Percentiles rank a stretch among this genome's conserved stretches.
Conservation (phyloP, 805 yeast genomes). For the Yamadazyma takamatsuzukensis region DNA sequence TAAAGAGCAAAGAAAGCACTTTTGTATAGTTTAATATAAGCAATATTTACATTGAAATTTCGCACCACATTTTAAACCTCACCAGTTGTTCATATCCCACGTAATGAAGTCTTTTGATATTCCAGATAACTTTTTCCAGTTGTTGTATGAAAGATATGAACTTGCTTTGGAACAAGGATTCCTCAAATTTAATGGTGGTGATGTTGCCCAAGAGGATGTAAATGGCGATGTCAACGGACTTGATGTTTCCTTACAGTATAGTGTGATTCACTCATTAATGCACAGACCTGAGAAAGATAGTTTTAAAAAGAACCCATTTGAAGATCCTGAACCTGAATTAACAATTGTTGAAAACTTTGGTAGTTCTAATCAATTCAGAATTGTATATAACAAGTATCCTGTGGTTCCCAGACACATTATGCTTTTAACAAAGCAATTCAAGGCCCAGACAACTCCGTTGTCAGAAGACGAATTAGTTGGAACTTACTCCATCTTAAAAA, state of each 20-base stretch:
- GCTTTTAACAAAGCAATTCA: conserved; percentile 71
- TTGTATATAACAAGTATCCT: conserved; percentile 85
- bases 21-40: conserved; percentile 1
- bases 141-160: conserved; percentile 39
- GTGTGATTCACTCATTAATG: conserved; percentile 30
- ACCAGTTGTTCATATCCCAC: no score
- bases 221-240: conserved; percentile 15
- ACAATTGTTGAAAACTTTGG: conserved; percentile 55
- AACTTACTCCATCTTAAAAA: conserved; percentile 51
- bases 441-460: conserved; percentile 68
- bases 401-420: conserved; percentile 76
- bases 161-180: conserved; percentile 45
- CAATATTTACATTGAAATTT: no score
- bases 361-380: conserved; percentile 47
- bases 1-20: no score
- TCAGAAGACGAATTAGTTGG: conserved; percentile 66
- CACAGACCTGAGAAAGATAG: conserved; percentile 40
- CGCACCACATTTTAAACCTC: no score
- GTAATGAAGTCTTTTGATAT: no score
- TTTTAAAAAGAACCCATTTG: conserved; percentile 64
- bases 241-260: conserved; percentile 22
- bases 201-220: conserved; percentile 28
- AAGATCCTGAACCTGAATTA: conserved; percentile 71
- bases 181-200: conserved; percentile 51
- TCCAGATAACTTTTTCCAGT: conserved; percentile 36